Percentiles rank a stretch among this genome's conserved stretches.
Conservation (phyloP, 139 green algal species). For the Spirogloea muscicola region DNA sequence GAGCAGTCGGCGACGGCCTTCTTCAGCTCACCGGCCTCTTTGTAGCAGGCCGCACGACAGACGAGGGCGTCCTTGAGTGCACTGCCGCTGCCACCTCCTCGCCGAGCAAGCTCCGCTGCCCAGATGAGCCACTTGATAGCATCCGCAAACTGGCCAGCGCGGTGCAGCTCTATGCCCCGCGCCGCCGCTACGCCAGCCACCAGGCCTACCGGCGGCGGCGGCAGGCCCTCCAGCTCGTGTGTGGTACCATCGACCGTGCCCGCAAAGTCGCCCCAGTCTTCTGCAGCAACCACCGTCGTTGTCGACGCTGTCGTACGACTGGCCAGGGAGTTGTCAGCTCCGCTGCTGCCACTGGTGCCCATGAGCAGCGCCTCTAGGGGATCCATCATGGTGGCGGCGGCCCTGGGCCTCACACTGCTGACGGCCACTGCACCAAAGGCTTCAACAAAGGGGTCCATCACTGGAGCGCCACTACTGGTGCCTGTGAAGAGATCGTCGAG, state of each 20-base stretch:
- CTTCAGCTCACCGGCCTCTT: conserved; percentile 16
- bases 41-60: neutral
- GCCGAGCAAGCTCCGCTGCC: neutral
- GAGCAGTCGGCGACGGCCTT: conserved; percentile 9
- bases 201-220: conserved; percentile 14
- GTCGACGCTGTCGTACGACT: too few relatives aligned
- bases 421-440: too few relatives aligned
- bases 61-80: neutral
- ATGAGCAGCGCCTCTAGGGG: conserved; percentile 23
- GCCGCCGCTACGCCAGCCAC: neutral
- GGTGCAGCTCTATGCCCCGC: conserved; percentile 26
- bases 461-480: too few relatives aligned
- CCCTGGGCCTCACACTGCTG: too few relatives aligned
- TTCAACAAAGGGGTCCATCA: too few relatives aligned
- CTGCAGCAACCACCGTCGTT: too few relatives aligned
- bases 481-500: too few relatives aligned
- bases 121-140: conserved; percentile 19
- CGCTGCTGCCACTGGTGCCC: too few relatives aligned
- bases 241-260: conserved; percentile 8
- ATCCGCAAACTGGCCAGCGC: conserved; percentile 5
- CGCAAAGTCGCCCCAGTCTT: neutral
- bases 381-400: too few relatives aligned
- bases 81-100: neutral
- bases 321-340: too few relatives aligned
- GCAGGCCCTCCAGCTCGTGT: conserved; percentile 23